phyloP scores from a whole-genome alignment of 306 rosid species.

The Glycine tomentella region DNA sequence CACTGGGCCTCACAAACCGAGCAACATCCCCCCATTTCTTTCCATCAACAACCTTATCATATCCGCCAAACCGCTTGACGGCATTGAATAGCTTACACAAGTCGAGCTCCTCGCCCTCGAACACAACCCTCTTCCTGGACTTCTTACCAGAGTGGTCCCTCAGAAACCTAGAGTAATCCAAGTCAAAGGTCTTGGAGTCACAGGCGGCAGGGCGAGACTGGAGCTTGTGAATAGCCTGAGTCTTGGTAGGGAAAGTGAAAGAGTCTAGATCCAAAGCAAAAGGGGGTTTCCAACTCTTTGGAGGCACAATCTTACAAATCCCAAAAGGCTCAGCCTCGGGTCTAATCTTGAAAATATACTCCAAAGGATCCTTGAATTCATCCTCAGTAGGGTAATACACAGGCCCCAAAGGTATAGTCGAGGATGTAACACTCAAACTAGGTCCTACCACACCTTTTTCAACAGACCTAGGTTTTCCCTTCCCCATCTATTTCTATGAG shows the following conservation, averaged over 20 bases:
- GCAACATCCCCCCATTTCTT: slow-evolving; percentile 96
- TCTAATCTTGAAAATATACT: slow-evolving; percentile 82
- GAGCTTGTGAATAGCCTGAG: slow-evolving; percentile 89
- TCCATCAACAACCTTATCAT: slow-evolving; percentile 71
- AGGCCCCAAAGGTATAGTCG: slow-evolving; percentile 77
- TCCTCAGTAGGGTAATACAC: slow-evolving; percentile 86
- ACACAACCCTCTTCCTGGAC: slow-evolving; percentile 75
- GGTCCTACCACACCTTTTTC: slow-evolving; percentile 84
- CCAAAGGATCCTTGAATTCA: slow-evolving; percentile 92
- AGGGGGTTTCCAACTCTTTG: slow-evolving; percentile 87
- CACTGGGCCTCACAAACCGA: slow-evolving; percentile 61
- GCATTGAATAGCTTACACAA: slow-evolving; percentile 86
- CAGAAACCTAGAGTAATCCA: slow-evolving; percentile 90
- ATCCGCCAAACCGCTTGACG: slow-evolving; percentile 86
- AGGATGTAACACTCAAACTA: slow-evolving; percentile 57
- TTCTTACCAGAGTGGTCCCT: slow-evolving; percentile 67
- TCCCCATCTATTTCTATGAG: slow-evolving; percentile 65
- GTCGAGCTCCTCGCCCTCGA: slow-evolving; percentile 89
- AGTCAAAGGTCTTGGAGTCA: slow-evolving; percentile 82
- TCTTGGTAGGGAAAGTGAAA: slow-evolving; percentile 85
- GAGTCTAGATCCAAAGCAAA: slow-evolving; percentile 75
- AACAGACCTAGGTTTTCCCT: slow-evolving; percentile 92
- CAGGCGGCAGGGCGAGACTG: slow-evolving; percentile 85
- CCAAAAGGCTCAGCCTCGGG: slow-evolving; percentile 89
- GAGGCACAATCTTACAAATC: slow-evolving; percentile 95